Evolutionary conservation across 2,329 filamentous ascomycete species (phyloP).

Genomic region (Bimuria novae-zelandiae): DNA sequence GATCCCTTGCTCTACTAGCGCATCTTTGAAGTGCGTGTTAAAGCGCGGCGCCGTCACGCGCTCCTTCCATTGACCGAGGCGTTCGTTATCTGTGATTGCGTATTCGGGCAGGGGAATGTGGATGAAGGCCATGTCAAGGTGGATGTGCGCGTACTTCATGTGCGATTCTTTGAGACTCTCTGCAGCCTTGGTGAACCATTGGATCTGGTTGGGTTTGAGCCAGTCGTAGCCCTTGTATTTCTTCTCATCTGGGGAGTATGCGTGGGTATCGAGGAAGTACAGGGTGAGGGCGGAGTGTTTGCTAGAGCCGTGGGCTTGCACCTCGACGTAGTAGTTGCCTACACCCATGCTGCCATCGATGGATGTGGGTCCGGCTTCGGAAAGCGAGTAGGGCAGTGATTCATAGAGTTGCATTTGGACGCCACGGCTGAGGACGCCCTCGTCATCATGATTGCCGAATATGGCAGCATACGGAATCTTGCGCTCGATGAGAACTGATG

Average conservation of each 20-base stretch:
- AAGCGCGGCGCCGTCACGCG: conserved; percentile 83
- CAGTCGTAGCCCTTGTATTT: conserved; percentile 95
- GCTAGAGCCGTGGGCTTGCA: conserved; percentile 80
- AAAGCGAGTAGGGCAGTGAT: conserved; percentile 85
- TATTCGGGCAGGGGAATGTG: conserved; percentile 97
- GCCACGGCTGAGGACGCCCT: conserved; percentile 75
- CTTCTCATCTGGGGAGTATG: conserved; percentile 87
- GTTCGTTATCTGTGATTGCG: conserved; percentile 60
- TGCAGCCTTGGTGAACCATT: conserved; percentile 87
- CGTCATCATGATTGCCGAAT: conserved; percentile 97
- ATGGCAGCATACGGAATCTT: conserved; percentile 93
- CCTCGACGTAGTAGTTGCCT: conserved; percentile 92
- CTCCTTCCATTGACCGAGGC: conserved; percentile 78
- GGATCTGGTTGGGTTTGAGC: conserved; percentile 91
- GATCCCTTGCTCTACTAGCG: conserved; percentile 82
- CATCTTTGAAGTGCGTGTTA: conserved; percentile 92
- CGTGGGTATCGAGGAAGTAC: conserved; percentile 93
- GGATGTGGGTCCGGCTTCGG: conserved; percentile 78
- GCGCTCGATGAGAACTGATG: conserved; percentile 79
- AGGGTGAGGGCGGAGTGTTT: conserved; percentile 89
- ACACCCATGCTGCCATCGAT: conserved; percentile 71
- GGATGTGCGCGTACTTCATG: conserved; percentile 83
- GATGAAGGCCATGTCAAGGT: conserved; percentile 96
- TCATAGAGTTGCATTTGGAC: conserved; percentile 86
- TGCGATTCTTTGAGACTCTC: conserved; percentile 71